Percentiles rank a stretch among this genome's conserved stretches.
Conservation (phyloP, 139 green algal genomes). For the Micractinium conductrix region DNA sequence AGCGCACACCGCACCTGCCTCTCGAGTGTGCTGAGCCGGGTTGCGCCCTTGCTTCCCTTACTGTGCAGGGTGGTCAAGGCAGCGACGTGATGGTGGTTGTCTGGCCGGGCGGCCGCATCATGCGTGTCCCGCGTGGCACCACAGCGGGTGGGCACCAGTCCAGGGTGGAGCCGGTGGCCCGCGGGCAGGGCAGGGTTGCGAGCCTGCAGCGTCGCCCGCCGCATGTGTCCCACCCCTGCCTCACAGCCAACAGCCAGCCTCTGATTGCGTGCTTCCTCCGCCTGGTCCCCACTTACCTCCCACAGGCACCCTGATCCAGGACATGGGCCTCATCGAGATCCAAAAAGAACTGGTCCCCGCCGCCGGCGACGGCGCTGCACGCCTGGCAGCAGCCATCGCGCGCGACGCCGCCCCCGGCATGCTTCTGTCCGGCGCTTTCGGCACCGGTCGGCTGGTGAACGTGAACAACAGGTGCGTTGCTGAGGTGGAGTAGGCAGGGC, state of each 20-base stretch:
- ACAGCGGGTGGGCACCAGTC: slow-evolving; percentile 76
- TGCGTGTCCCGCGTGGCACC: slow-evolving; percentile 73
- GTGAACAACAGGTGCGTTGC: slow-evolving; percentile 95
- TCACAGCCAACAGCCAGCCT: too few relatives aligned
- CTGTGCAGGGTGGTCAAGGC: not conserved
- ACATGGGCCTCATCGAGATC: slow-evolving; percentile 20
- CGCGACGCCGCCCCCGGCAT: not conserved
- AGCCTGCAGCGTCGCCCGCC: too few relatives aligned
- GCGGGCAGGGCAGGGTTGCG: too few relatives aligned
- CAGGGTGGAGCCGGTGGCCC: too few relatives aligned
- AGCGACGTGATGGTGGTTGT: slow-evolving; percentile 59
- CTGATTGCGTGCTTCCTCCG: too few relatives aligned
- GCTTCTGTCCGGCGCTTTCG: not conserved
- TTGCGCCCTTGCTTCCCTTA: not conserved
- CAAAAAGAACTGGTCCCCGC: not conserved
- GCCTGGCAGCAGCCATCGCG: not conserved
- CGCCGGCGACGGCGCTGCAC: not conserved
- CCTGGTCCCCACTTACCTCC: not conserved
- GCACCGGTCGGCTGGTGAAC: slow-evolving; percentile 69
- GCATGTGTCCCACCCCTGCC: too few relatives aligned
- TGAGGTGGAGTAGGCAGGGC: too few relatives aligned
- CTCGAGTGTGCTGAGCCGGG: too few relatives aligned
- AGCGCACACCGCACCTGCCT: too few relatives aligned
- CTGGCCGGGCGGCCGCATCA: slow-evolving; percentile 63
- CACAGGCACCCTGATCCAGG: slow-evolving; percentile 4